Percentiles rank a stretch among this genome's conserved stretches.
Conservation (phyloP, 2,329 filamentous ascomycete species). For the Colletotrichum sp. region DNA sequence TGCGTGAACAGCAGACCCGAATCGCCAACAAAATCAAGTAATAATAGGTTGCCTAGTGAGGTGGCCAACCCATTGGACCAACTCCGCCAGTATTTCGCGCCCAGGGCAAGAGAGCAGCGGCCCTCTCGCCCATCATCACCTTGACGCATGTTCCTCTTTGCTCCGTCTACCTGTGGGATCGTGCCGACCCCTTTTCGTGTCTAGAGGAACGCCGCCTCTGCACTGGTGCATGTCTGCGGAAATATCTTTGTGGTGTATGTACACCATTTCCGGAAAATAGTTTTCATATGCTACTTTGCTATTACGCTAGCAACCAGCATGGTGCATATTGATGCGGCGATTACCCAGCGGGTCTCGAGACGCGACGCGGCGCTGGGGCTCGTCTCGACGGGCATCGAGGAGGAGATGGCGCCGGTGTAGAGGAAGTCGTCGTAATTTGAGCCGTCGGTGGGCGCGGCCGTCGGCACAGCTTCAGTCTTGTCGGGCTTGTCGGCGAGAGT, state of each 20-base stretch:
- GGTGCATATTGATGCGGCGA: constrained; percentile 8
- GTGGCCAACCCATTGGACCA: neutral
- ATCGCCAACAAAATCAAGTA: neutral
- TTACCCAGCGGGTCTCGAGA: neutral
- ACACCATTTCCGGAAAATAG: neutral
- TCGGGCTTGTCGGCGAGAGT: constrained; percentile 45
- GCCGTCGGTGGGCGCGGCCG: neutral
- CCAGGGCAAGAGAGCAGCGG: neutral
- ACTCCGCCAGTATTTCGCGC: neutral
- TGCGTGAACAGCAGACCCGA: neutral
- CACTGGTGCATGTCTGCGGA: neutral
- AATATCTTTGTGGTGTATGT: neutral
- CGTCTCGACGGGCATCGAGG: constrained; percentile 13
- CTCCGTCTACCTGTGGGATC: neutral
- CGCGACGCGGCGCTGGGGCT: constrained; percentile 12
- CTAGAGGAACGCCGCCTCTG: neutral
- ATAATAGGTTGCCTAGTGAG: neutral
- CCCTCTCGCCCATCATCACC: neutral
- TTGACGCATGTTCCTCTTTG: neutral
- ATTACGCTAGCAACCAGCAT: neutral
- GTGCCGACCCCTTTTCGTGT: neutral
- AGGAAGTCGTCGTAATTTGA: constrained; percentile 21
- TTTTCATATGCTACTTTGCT: neutral
- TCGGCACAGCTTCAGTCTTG: constrained; percentile 22
- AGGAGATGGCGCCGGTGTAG: constrained; percentile 10